These are phyloP conservation scores for Perkinsus marinus DNA, from an alignment of 169 alveolate genomes.

Conservation along the genomic window DNA sequence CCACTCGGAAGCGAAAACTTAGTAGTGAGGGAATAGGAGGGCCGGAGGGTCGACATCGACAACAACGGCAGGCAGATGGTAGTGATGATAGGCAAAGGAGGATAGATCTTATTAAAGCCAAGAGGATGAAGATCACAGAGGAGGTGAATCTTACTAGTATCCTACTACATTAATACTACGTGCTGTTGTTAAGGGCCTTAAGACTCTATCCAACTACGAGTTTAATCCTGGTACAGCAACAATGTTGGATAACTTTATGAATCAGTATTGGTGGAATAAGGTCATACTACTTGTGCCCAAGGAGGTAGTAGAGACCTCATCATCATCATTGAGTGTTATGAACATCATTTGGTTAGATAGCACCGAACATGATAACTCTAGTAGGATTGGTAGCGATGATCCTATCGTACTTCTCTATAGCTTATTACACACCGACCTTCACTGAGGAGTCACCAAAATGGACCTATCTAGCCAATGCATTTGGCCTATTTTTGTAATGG, in stretches of 20 bases:
- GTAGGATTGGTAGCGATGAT: slow-evolving; percentile 19
- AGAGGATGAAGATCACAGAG: neutral
- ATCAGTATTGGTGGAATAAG: slow-evolving; percentile 7
- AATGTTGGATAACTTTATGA: slow-evolving; percentile 12
- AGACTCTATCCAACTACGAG: neutral
- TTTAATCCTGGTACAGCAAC: slow-evolving; percentile 18
- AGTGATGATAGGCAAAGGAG: neutral
- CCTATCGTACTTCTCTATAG: slow-evolving; percentile 15
- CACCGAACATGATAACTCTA: slow-evolving; percentile 23
- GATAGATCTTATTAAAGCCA: neutral
- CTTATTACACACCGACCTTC: slow-evolving; percentile 7
- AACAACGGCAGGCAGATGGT: too few relatives aligned
- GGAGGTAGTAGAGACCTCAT: neutral
- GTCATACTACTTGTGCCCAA: neutral
- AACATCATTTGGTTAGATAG: slow-evolving; percentile 12
- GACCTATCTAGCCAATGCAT: neutral
- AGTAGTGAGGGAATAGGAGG: too few relatives aligned
- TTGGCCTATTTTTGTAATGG: slow-evolving; percentile 18
- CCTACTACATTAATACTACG: neutral
- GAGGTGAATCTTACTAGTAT: neutral
- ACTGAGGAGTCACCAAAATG: slow-evolving; percentile 15
- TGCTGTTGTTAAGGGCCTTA: neutral
- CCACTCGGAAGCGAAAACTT: too few relatives aligned
- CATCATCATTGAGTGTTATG: too few relatives aligned
- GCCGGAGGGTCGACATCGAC: too few relatives aligned